These are phyloP conservation scores for Hericium coralloides DNA, from an alignment of 768 basidiomycete genomes.

Conservation along the genomic window DNA sequence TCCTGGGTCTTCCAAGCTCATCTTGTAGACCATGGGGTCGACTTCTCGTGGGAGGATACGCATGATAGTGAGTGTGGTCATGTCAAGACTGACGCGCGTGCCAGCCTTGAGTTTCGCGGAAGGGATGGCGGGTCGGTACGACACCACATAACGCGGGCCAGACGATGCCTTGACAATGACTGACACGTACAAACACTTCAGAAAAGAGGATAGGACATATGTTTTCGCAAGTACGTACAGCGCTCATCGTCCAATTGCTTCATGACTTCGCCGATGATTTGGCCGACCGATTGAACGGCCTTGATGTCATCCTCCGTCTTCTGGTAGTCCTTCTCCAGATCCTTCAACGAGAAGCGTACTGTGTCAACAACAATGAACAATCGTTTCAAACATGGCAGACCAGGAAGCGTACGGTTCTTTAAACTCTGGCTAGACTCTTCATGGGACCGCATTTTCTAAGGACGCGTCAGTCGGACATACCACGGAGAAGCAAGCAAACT, in stretches of 20 bases:
- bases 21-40: constrained; percentile 97
- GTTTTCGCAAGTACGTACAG: constrained; percentile 47
- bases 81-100: constrained; percentile 94
- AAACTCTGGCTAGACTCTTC: constrained; percentile 79
- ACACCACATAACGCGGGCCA: constrained; percentile 97
- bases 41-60: constrained; percentile 96
- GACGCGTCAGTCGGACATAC: constrained; percentile 8
- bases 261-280: constrained; percentile 98
- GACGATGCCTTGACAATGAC: constrained; percentile 99
- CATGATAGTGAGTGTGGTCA: constrained; percentile 99
- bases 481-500: constrained; percentile 5
- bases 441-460: constrained; percentile 93
- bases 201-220: neutral
- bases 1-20: constrained; percentile 97
- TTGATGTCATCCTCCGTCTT: constrained; percentile 99
- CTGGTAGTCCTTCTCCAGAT: constrained; percentile 80
- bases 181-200: constrained; percentile 18
- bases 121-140: constrained; percentile 90
- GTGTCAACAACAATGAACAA: neutral
- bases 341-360: constrained; percentile 91
- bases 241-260: constrained; percentile 97
- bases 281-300: constrained; percentile 96
- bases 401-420: constrained; percentile 67
- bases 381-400: neutral
- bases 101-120: constrained; percentile 86